phyloP scores from a whole-genome alignment of 148 eudicot genomes.

The Rhododendron griersonianum region DNA sequence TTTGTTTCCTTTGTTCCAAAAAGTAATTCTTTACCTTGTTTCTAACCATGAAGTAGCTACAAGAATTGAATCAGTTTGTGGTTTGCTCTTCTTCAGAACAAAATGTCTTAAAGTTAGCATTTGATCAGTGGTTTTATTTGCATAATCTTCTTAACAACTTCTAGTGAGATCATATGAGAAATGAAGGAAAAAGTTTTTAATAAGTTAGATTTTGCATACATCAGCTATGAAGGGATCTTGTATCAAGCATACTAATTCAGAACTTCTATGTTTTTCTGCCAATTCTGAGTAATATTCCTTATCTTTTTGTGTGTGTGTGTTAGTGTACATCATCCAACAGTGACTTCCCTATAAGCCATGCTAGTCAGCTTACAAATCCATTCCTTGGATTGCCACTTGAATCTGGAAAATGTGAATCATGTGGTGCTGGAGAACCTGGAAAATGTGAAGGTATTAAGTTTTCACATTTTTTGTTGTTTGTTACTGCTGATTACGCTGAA shows the following conservation, averaged over 20 bases:
- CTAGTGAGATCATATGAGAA: neutral
- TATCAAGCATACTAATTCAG: neutral
- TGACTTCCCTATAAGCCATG: constrained; percentile 20
- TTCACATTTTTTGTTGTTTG: neutral
- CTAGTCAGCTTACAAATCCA: constrained; percentile 21
- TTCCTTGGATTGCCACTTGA: constrained; percentile 24
- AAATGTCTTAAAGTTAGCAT: neutral
- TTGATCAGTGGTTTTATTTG: neutral
- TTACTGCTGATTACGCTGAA: neutral
- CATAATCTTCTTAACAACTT: neutral
- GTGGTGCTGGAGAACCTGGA: constrained; percentile 24
- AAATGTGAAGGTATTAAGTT: constrained; percentile 16
- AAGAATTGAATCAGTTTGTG: neutral
- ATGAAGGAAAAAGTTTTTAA: neutral
- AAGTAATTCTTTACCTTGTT: neutral
- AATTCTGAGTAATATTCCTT: neutral
- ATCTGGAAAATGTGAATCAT: constrained; percentile 21
- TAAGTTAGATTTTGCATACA: neutral
- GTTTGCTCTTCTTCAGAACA: neutral
- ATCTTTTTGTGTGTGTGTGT: neutral
- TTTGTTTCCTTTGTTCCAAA: neutral
- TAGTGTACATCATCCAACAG: constrained; percentile 19
- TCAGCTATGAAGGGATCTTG: neutral
- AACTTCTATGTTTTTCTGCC: neutral
- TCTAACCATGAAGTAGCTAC: constrained; percentile 5